Evolutionary conservation across 805 yeast species (phyloP).

Genomic region (Kregervanrija fluxuum): DNA sequence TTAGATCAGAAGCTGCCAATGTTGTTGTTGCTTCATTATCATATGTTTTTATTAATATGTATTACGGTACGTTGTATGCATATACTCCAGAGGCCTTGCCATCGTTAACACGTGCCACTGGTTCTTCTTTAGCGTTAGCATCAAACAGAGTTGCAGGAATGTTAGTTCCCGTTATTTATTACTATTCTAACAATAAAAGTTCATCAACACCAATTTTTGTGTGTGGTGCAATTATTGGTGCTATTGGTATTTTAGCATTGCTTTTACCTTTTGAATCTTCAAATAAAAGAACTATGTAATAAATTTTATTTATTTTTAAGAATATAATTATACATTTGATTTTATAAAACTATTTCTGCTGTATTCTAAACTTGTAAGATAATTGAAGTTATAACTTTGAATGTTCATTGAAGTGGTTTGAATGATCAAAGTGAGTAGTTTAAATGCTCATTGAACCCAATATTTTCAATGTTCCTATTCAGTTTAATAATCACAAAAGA

Average conservation of each 20-base stretch:
- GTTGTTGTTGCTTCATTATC: conserved; percentile 44
- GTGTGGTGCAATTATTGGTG: conserved; percentile 48
- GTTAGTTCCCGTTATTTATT: conserved; percentile 51
- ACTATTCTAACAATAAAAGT: conserved; percentile 39
- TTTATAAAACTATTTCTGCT: too few species aligned
- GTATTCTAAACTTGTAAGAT: too few species aligned
- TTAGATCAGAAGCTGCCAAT: conserved; percentile 46
- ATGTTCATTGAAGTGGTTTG: too few species aligned
- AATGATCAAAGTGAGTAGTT: too few species aligned
- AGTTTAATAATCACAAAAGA: too few species aligned
- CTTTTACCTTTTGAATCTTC: conserved; percentile 47
- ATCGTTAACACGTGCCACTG: conserved; percentile 48
- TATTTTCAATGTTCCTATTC: too few species aligned
- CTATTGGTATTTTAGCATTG: conserved; percentile 36
- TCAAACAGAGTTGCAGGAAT: conserved; percentile 46
- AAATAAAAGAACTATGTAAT: conserved; percentile 28
- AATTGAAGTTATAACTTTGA: too few species aligned
- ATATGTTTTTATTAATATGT: conserved; percentile 39
- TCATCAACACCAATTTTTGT: conserved; percentile 58
- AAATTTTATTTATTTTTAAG: too few species aligned
- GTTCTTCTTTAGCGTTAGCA: conserved; percentile 51
- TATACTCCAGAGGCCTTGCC: conserved; percentile 63
- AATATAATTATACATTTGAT: too few species aligned
- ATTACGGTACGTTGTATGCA: conserved; percentile 55
- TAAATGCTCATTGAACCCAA: too few species aligned